Conservation (phyloP, 2,329 filamentous ascomycete species). For the Fusarium avenaceum region DNA sequence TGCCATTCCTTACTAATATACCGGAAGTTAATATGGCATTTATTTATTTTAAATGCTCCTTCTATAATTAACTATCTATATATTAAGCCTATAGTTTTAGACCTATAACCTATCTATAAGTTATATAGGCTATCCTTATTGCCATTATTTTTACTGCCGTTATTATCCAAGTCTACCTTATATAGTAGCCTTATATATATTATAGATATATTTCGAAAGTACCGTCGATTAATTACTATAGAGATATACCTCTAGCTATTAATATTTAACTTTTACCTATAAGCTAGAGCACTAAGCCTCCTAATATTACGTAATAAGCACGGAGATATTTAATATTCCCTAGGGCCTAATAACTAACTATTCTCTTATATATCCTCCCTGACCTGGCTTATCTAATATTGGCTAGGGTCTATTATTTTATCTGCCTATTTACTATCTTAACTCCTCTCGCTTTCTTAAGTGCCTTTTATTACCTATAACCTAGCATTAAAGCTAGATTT, state of each 20-base stretch:
- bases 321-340: slow-evolving; percentile 1
- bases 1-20: not conserved
- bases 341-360: not conserved
- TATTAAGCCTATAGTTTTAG: not conserved
- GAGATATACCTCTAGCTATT: slow-evolving; percentile 8
- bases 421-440: not conserved
- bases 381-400: not conserved
- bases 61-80: not conserved
- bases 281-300: too few species aligned
- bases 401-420: not conserved
- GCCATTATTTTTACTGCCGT: not conserved
- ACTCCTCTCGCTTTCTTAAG: not conserved
- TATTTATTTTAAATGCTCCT: not conserved
- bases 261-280: not conserved
- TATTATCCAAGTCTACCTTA: slow-evolving; percentile 10
- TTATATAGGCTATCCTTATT: not conserved
- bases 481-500: not conserved
- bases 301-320: not conserved
- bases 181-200: not conserved
- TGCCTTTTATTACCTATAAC: slow-evolving; percentile 1
- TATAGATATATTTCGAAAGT: slow-evolving; percentile 7
- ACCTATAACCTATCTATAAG: not conserved
- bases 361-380: not conserved
- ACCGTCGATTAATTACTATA: not conserved
- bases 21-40: not conserved